These are phyloP conservation scores for Medicago truncatula DNA, from an alignment of 306 rosid species.

Conservation along the genomic window MtrunA17r5.0-ANR NC_053047.1:32628501-32629000, in stretches of 20 bases:
- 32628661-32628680: slow-evolving; percentile 38
- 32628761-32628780: slow-evolving; percentile 28
- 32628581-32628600: slow-evolving; percentile 30
- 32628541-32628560: slow-evolving; percentile 53
- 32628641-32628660: slow-evolving; percentile 30
- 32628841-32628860: slow-evolving; percentile 27
- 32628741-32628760: neutral
- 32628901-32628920: slow-evolving; percentile 29
- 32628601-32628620: slow-evolving; percentile 38
- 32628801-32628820: slow-evolving; percentile 35
- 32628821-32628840: slow-evolving; percentile 38
- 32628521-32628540: slow-evolving; percentile 88
- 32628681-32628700: slow-evolving; percentile 41
- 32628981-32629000: too few relatives aligned
- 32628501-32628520: slow-evolving; percentile 69
- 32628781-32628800: slow-evolving; percentile 34
- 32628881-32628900: slow-evolving; percentile 27
- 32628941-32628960: neutral
- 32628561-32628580: slow-evolving; percentile 34
- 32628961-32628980: too few relatives aligned
- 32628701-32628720: slow-evolving; percentile 37
- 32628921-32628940: neutral
- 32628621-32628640: slow-evolving; percentile 38
- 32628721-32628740: slow-evolving; percentile 32
- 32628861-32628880: slow-evolving; percentile 27